Percentiles rank a stretch among this genome's conserved stretches.
Evolutionary conservation across 2,329 filamentous ascomycete species (phyloP).

Genomic region (Paecilomyces variotii): DNA sequence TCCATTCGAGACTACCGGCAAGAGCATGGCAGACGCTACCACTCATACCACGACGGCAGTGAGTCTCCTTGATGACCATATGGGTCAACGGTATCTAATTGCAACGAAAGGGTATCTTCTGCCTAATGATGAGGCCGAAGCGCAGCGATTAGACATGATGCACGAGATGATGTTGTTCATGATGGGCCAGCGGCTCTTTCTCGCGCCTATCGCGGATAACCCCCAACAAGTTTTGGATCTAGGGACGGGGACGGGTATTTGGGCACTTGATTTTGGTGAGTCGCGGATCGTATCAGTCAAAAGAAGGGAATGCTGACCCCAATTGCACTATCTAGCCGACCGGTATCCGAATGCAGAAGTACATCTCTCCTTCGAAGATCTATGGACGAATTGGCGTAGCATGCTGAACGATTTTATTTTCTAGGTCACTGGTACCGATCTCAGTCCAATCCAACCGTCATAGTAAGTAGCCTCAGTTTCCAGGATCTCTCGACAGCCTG

Average conservation of each 20-base stretch:
- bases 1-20: constrained; percentile 4
- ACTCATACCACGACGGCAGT: constrained; percentile 1
- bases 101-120: constrained; percentile 6
- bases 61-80: neutral
- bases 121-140: constrained; percentile 9
- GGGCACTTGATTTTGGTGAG: neutral
- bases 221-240: neutral
- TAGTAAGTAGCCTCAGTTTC: neutral
- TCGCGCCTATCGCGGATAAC: neutral
- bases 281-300: neutral
- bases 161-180: constrained; percentile 2
- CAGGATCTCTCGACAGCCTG: neutral
- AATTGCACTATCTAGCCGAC: neutral
- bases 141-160: constrained; percentile 8
- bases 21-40: constrained; percentile 15
- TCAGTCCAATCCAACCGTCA: constrained; percentile 2
- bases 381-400: neutral
- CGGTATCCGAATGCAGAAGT: neutral
- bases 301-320: neutral
- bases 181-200: neutral
- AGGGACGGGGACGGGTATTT: neutral
- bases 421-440: constrained; percentile 1
- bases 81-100: neutral
- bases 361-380: neutral
- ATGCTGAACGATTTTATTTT: neutral